These are phyloP conservation scores for Acanthamoeba pearcei DNA, from an alignment of 208 protist species.

Conservation along the genomic window DNA sequence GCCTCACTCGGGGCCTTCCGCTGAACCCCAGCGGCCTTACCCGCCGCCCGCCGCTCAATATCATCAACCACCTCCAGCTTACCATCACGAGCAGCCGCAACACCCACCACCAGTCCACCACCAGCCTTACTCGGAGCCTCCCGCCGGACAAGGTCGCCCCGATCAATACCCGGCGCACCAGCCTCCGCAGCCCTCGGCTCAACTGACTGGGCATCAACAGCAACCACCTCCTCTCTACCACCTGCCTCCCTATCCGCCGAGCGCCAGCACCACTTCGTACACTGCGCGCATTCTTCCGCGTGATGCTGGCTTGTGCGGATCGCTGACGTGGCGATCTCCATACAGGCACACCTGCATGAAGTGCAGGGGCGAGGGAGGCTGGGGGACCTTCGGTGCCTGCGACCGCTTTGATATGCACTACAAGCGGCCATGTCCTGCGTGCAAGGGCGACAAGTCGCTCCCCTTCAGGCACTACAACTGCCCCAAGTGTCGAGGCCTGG, in stretches of 20 bases:
- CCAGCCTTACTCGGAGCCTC: too few species aligned
- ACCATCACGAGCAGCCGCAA: background rate
- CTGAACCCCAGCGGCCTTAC: background rate
- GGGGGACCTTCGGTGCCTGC: constrained; percentile 55
- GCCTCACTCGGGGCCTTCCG: too few species aligned
- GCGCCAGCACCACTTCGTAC: background rate
- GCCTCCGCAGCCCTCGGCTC: background rate
- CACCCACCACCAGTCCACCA: background rate
- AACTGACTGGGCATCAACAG: background rate
- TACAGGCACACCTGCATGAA: constrained; percentile 25
- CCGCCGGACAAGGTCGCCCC: background rate
- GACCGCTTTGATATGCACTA: constrained; percentile 1
- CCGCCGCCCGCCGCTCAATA: too few species aligned
- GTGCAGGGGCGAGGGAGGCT: constrained; percentile 64
- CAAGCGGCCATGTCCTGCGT: constrained; percentile 44
- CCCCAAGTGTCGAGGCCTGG: constrained; percentile 44
- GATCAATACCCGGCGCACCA: background rate
- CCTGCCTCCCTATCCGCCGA: background rate
- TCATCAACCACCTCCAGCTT: background rate
- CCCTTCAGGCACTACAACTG: background rate
- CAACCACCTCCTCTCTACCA: background rate
- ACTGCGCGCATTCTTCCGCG: background rate
- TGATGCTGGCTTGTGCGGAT: background rate
- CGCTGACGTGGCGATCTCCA: background rate
- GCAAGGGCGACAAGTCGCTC: constrained; percentile 6